These are phyloP conservation scores for Amanita muscaria DNA, from an alignment of 768 basidiomycete species.

Conservation along the genomic window DNA sequence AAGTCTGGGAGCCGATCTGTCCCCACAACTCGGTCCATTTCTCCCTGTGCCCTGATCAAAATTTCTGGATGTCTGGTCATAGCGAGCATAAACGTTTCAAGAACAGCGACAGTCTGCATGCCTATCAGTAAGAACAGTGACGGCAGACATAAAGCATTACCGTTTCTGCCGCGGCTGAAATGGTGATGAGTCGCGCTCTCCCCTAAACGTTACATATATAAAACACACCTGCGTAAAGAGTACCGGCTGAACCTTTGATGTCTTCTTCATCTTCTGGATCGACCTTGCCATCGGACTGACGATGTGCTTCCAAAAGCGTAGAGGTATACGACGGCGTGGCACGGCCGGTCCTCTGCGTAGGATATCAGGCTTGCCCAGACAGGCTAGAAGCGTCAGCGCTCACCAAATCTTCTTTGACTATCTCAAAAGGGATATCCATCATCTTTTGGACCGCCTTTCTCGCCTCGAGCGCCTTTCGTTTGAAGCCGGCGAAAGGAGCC, in stretches of 20 bases:
- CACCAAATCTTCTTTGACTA: conserved; percentile 42
- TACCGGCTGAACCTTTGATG: conserved; percentile 49
- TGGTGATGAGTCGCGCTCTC: not conserved
- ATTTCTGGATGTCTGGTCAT: conserved; percentile 47
- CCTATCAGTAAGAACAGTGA: not conserved
- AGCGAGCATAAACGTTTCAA: conserved; percentile 43
- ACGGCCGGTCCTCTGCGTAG: conserved; percentile 30
- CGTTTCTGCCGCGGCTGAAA: conserved; percentile 29
- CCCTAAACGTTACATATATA: not conserved
- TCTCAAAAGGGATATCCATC: conserved; percentile 43
- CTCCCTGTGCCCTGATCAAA: conserved; percentile 38
- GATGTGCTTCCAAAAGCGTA: conserved; percentile 31
- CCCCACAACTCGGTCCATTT: conserved; percentile 42
- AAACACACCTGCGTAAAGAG: conserved; percentile 38
- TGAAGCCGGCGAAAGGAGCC: conserved; percentile 40
- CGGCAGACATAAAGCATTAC: conserved; percentile 11
- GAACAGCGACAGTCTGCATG: conserved; percentile 38
- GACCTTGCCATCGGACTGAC: conserved; percentile 25
- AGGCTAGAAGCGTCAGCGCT: conserved; percentile 6
- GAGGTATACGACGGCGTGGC: conserved; percentile 38
- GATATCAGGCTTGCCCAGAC: conserved; percentile 6
- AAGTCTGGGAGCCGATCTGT: conserved; percentile 38
- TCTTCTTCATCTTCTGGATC: conserved; percentile 38
- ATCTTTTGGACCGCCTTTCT: conserved; percentile 37
- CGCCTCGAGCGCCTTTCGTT: conserved; percentile 32